phyloP scores from a whole-genome alignment of 352 stramenopile genomes.

The Blastocystis sp. region DNA sequence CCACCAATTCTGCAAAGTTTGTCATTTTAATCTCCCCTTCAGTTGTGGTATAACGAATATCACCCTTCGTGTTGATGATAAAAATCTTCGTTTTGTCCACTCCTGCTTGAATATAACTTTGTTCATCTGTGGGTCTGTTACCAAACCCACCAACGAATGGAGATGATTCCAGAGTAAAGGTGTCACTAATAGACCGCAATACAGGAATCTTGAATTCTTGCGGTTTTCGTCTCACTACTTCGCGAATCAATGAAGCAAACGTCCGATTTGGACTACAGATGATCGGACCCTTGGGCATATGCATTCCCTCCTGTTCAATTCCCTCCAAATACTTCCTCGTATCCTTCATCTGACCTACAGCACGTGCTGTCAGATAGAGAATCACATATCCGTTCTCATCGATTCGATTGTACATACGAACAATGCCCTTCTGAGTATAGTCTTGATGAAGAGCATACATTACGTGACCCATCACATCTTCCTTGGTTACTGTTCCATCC shows the following conservation, averaged over 20 bases:
- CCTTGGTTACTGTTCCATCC: conserved; percentile 56
- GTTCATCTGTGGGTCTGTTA: conserved; percentile 38
- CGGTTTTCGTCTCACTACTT: conserved; percentile 51
- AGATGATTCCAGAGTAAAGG: background rate
- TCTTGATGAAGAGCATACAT: conserved; percentile 60
- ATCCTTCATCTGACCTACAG: conserved; percentile 62
- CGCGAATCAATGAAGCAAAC: conserved; percentile 56
- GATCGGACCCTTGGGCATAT: conserved; percentile 51
- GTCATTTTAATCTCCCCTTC: conserved; percentile 19
- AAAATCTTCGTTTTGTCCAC: conserved; percentile 56
- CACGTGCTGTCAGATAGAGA: conserved; percentile 55
- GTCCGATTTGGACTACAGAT: conserved; percentile 54
- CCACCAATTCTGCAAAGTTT: conserved; percentile 14
- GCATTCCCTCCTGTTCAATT: conserved; percentile 48
- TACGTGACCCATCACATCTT: conserved; percentile 61
- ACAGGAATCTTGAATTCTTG: conserved; percentile 61
- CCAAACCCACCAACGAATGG: conserved; percentile 48
- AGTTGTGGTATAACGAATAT: conserved; percentile 14
- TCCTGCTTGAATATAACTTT: conserved; percentile 44
- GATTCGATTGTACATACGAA: conserved; percentile 23
- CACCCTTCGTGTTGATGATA: conserved; percentile 57
- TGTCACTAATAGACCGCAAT: conserved; percentile 32
- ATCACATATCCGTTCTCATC: conserved; percentile 50
- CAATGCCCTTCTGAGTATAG: conserved; percentile 57
- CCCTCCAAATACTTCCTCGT: conserved; percentile 55